A percentile compares a stretch with the other conserved stretches of the same genome.
Evolutionary conservation across 495 filamentous ascomycete genomes (phyloP).

Genomic region (Penicillium ucsense): DNA sequence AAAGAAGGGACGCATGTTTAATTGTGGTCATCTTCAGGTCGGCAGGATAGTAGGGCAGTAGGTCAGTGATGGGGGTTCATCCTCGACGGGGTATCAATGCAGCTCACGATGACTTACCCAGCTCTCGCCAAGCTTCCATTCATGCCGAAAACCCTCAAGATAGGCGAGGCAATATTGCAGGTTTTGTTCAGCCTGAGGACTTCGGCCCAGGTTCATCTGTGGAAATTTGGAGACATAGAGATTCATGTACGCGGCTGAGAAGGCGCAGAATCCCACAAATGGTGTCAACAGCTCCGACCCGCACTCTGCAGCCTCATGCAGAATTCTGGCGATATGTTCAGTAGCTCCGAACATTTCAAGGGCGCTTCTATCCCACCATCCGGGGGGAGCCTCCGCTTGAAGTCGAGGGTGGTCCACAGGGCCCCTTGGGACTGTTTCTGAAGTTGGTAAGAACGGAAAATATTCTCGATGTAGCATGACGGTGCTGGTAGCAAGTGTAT

Average conservation of each 20-base stretch:
- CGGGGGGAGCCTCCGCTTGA: constrained; percentile 8
- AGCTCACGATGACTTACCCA: constrained; percentile 7
- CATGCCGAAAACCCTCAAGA: constrained; percentile 10
- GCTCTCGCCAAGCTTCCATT: constrained; percentile 14
- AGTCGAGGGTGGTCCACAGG: constrained; percentile 15
- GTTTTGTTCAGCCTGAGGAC: constrained; percentile 3
- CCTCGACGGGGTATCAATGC: background rate
- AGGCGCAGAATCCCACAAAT: constrained; percentile 19
- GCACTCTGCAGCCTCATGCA: constrained; percentile 12
- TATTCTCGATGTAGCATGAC: constrained; percentile 18
- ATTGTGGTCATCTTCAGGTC: constrained; percentile 9
- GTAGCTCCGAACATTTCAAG: constrained; percentile 11
- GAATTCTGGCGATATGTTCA: constrained; percentile 8
- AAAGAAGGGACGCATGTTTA: constrained; percentile 10
- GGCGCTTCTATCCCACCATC: constrained; percentile 17
- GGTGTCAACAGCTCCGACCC: constrained; percentile 10
- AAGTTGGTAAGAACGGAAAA: constrained; percentile 14
- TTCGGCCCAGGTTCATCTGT: constrained; percentile 17
- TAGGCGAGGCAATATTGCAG: constrained; percentile 12
- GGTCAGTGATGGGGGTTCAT: background rate
- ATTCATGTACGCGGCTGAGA: constrained; percentile 19
- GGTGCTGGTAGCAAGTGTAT: constrained; percentile 1
- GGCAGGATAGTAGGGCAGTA: background rate
- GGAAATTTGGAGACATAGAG: constrained; percentile 14
- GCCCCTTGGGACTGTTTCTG: constrained; percentile 7